These are phyloP conservation scores for Nakazawaea anatomiae DNA, from an alignment of 805 yeast species.

Conservation along the genomic window DNA sequence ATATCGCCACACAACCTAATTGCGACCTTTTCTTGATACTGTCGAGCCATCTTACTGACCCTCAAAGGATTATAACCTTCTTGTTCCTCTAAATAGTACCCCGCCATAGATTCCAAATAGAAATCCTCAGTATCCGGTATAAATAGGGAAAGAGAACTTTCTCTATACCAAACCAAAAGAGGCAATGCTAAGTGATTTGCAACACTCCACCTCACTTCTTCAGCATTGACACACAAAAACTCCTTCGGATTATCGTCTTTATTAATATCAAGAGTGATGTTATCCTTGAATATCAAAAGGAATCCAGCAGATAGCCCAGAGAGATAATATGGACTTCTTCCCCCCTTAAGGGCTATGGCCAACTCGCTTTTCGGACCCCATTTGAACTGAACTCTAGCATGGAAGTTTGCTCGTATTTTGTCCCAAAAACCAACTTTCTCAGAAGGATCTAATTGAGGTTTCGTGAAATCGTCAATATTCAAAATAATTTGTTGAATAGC, in stretches of 20 bases:
- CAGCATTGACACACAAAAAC: conserved; percentile 59
- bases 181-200: conserved; percentile 65
- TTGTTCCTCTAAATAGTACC: conserved; percentile 33
- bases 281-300: conserved; percentile 60
- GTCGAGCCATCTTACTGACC: neutral
- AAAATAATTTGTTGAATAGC: conserved; percentile 76
- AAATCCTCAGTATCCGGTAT: conserved; percentile 31
- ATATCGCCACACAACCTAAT: conserved; percentile 59
- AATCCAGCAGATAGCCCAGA: conserved; percentile 71
- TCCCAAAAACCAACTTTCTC: conserved; percentile 91
- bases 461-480: conserved; percentile 76
- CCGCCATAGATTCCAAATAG: conserved; percentile 40
- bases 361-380: conserved; percentile 48
- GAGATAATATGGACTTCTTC: conserved; percentile 72
- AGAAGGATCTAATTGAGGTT: conserved; percentile 87
- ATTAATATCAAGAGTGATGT: conserved; percentile 57
- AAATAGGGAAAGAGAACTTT: conserved; percentile 35
- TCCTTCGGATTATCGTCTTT: conserved; percentile 61
- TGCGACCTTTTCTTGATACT: conserved; percentile 33
- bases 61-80: neutral
- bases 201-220: conserved; percentile 59
- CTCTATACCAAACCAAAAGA: conserved; percentile 53
- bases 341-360: conserved; percentile 63
- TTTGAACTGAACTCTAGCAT: conserved; percentile 56
- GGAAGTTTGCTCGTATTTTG: conserved; percentile 68